Evolutionary conservation across 805 yeast species (phyloP).

Genomic region (Aciculoconidium aculeatum): DNA sequence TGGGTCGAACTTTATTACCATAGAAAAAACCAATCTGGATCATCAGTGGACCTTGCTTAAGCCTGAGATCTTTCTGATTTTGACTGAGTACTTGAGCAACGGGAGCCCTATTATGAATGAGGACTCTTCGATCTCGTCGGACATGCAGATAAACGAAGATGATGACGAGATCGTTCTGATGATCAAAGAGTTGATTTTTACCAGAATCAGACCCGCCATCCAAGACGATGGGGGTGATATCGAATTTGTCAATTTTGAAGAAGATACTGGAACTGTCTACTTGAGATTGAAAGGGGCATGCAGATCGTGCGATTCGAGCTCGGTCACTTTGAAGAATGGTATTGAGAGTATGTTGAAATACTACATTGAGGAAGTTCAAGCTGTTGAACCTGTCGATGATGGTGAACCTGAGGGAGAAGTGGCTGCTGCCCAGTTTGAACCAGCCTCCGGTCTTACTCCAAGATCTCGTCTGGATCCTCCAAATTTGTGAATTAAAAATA

Average conservation of each 20-base stretch:
- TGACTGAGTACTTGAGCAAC: slow-evolving; percentile 50
- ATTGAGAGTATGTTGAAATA: slow-evolving; percentile 67
- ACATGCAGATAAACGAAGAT: slow-evolving; percentile 46
- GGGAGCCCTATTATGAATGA: slow-evolving; percentile 50
- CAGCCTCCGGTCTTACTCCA: slow-evolving; percentile 18
- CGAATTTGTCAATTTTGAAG: slow-evolving; percentile 54
- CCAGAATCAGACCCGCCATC: slow-evolving; percentile 67
- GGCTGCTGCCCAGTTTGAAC: slow-evolving; percentile 15
- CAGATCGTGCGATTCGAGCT: slow-evolving; percentile 63
- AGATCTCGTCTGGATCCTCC: slow-evolving; percentile 25
- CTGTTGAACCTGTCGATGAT: slow-evolving; percentile 49
- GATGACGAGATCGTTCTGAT: slow-evolving; percentile 63
- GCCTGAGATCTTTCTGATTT: slow-evolving; percentile 58
- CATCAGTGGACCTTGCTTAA: slow-evolving; percentile 56
- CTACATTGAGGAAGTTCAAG: slow-evolving; percentile 61
- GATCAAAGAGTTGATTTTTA: slow-evolving; percentile 64
- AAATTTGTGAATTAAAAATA: slow-evolving; percentile 14
- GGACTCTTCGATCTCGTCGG: slow-evolving; percentile 17
- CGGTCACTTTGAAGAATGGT: slow-evolving; percentile 62
- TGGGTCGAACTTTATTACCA: slow-evolving; percentile 79
- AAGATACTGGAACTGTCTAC: slow-evolving; percentile 51
- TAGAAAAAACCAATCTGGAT: slow-evolving; percentile 53
- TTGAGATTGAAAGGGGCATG: slow-evolving; percentile 65
- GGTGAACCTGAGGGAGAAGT: slow-evolving; percentile 13
- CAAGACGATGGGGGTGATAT: slow-evolving; percentile 76